A percentile compares a stretch with the other conserved stretches of the same genome.
Evolutionary conservation across 495 filamentous ascomycete species (phyloP).

Genomic region (Aspergillus sparsus): DNA sequence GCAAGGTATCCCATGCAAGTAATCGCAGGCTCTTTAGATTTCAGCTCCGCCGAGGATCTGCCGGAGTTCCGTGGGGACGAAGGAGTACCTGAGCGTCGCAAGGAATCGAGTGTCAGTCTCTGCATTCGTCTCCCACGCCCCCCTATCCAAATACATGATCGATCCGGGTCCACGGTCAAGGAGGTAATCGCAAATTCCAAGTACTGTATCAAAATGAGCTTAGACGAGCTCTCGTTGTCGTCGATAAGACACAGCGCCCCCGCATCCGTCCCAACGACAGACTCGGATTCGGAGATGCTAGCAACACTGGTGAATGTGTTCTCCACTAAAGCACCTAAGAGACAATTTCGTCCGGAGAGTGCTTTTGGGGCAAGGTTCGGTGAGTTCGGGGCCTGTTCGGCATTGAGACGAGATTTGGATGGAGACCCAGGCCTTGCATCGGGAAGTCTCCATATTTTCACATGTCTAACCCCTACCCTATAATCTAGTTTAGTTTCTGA

Average conservation of each 20-base stretch:
- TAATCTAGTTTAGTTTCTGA: conserved; percentile 15
- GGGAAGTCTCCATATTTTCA: conserved; percentile 90
- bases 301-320: conserved; percentile 79
- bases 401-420: conserved; percentile 47
- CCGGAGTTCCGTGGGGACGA: conserved; percentile 30
- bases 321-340: conserved; percentile 64
- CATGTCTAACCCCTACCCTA: conserved; percentile 82
- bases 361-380: conserved; percentile 53
- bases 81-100: conserved; percentile 32
- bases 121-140: conserved; percentile 49
- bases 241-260: conserved; percentile 63
- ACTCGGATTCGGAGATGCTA: conserved; percentile 63
- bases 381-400: conserved; percentile 40
- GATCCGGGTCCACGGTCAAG: conserved; percentile 57
- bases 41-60: conserved; percentile 27
- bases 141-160: conserved; percentile 55
- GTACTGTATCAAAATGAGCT: conserved; percentile 48
- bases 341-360: conserved; percentile 61
- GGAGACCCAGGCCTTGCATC: conserved; percentile 52
- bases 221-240: conserved; percentile 69
- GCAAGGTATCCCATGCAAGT: conserved; percentile 70
- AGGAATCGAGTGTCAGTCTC: conserved; percentile 40
- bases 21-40: conserved; percentile 38
- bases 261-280: conserved; percentile 50
- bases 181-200: conserved; percentile 45